Base-by-base conservation (phyloP, 768 basidiomycete genomes). In the Cubamyces lactineus region DNA sequence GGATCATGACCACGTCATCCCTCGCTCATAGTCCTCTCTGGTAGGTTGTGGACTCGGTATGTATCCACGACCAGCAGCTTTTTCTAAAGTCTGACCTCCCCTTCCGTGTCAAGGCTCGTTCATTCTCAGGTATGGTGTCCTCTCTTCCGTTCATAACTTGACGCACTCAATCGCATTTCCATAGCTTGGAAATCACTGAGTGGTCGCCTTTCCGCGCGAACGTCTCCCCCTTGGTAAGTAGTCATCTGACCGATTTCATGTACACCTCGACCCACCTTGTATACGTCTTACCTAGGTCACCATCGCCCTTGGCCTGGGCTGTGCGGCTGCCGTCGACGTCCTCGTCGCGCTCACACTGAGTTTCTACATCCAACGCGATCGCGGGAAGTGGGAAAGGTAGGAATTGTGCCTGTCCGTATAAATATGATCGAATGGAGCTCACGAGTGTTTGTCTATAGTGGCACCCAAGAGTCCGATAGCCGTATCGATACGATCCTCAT, bases 241-340 rank as follows among this genome's bases (percentile, higher is more conserved):
- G 4, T 5, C 7, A 1, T 39, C 9, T 15, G 23, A 19, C 45
- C 15, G 41, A 43, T 17, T n/a, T n/a, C n/a, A n/a, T n/a, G n/a
- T n/a, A n/a, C 24, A 24, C 19, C 39, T 15, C 19, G 2, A n/a
- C 47, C 15, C 23, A 26, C 26, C n/a, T 21, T 12, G 8, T 19
- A 30, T 8, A 8, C 57, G n/a, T 13, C n/a, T 2, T n/a, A 11
- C 23, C 12, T 8, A 58, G 58, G 58, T 53, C 21, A 60, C 59
- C 9, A 47, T 60, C 43, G 45, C 59, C 2, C 42, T 60, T 16
- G 59, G 59, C 5, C 59, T 60, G 21, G 59, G 51, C 30, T 60
- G 59, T 23, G 59, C 59, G 15, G 19, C 59, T 6, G 59, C 51
- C n/a, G 59, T 53, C 19, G 59, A 60, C 52, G 42, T 60, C 12